These are phyloP conservation scores for Gossypium anomalum DNA, from an alignment of 345 rosid genomes.

Conservation along the genomic window DNA sequence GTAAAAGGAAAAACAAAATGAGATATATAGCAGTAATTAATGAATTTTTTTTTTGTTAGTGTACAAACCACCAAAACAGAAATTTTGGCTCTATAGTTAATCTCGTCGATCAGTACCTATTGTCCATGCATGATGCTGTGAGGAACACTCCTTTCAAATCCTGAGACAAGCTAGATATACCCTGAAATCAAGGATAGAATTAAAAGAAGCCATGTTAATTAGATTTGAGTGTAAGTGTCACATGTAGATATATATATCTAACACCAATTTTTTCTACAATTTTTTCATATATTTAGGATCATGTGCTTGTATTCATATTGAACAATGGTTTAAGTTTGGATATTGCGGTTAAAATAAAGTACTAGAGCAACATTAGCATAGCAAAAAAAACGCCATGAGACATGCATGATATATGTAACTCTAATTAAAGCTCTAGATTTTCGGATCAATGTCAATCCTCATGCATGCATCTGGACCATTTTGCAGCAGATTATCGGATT, in stretches of 20 bases:
- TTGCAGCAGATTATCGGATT: neutral
- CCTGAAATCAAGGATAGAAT: conserved; percentile 43
- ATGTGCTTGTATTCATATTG: too few relatives aligned
- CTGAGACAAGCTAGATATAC: conserved; percentile 85
- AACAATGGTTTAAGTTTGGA: too few relatives aligned
- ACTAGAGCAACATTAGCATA: too few relatives aligned
- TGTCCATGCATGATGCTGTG: conserved; percentile 93
- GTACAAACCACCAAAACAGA: neutral
- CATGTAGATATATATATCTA: too few relatives aligned
- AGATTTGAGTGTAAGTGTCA: too few relatives aligned
- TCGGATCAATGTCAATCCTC: neutral
- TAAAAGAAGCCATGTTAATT: too few relatives aligned
- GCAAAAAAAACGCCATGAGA: neutral
- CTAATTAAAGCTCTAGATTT: neutral
- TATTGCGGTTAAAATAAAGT: too few relatives aligned
- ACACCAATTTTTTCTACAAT: too few relatives aligned
- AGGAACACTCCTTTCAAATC: conserved; percentile 68
- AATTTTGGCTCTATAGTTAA: neutral
- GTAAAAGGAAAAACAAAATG: conserved; percentile 8
- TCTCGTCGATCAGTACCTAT: conserved; percentile 40
- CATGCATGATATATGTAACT: neutral
- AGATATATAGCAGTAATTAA: neutral
- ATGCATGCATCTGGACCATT: neutral
- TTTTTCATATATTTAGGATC: too few relatives aligned
- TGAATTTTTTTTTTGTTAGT: neutral